phyloP scores from a whole-genome alignment of 768 basidiomycete species.

The Fomitopsis serialis region DNA sequence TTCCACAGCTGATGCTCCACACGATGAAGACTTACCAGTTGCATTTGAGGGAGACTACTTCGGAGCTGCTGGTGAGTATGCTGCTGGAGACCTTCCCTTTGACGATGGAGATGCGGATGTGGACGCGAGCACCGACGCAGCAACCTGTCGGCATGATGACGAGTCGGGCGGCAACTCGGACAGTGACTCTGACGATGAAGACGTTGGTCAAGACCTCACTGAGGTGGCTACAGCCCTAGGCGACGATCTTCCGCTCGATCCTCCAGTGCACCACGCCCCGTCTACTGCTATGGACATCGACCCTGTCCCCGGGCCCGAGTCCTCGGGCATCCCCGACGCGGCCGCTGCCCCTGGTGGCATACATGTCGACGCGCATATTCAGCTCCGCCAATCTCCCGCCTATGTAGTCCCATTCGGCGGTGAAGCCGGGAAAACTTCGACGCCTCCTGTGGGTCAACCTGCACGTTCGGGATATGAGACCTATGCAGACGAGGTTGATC shows the following conservation, averaged over 20 bases:
- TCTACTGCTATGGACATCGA: neutral
- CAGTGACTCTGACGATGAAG: neutral
- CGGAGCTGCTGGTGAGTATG: conserved; percentile 1
- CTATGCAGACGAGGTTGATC: neutral
- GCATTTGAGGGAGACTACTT: conserved; percentile 11
- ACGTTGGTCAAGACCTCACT: too few species aligned
- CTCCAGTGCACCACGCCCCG: too few species aligned
- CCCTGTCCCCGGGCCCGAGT: neutral
- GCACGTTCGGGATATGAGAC: neutral
- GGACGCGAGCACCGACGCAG: neutral
- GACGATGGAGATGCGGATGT: neutral
- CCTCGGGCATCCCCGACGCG: neutral
- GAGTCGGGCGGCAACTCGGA: neutral
- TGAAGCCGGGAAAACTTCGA: neutral
- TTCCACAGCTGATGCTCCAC: too few species aligned
- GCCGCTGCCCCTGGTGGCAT: neutral
- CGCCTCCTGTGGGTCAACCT: too few species aligned
- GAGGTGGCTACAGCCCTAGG: too few species aligned
- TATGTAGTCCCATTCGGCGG: neutral
- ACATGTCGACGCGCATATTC: neutral
- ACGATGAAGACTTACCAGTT: too few species aligned
- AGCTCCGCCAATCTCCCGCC: neutral
- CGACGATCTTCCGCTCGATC: too few species aligned
- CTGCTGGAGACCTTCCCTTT: neutral
- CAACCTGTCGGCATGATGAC: neutral